phyloP scores from a whole-genome alignment of 495 filamentous ascomycete genomes.

The Penicillium pancosmium region DNA sequence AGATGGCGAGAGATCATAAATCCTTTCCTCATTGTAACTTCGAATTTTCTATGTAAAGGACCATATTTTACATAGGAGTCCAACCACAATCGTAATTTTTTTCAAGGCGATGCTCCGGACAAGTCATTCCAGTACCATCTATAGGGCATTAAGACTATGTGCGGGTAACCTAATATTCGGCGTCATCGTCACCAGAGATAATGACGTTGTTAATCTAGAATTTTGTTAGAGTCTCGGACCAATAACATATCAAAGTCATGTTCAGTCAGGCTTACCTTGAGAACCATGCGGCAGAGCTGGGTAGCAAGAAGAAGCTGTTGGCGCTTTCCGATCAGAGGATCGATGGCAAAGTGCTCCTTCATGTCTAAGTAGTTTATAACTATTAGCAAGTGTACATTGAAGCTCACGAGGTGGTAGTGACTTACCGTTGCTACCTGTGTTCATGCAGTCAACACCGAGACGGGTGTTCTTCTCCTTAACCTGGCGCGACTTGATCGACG shows the following conservation, averaged over 20 bases:
- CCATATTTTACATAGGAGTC: constrained; percentile 36
- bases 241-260: background rate
- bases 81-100: constrained; percentile 31
- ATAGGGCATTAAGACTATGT: constrained; percentile 28
- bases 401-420: background rate
- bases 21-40: constrained; percentile 35
- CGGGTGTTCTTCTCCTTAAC: constrained; percentile 84
- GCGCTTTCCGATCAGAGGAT: constrained; percentile 95
- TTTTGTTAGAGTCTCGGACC: constrained; percentile 21
- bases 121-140: constrained; percentile 15
- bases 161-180: constrained; percentile 73
- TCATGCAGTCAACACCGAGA: constrained; percentile 97
- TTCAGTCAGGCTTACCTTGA: constrained; percentile 70
- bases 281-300: constrained; percentile 97
- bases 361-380: constrained; percentile 60
- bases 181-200: constrained; percentile 85
- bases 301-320: constrained; percentile 95
- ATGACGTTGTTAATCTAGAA: constrained; percentile 87
- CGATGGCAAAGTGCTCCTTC: constrained; percentile 96
- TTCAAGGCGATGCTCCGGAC: constrained; percentile 15
- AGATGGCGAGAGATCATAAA: constrained; percentile 26
- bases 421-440: constrained; percentile 82
- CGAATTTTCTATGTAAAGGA: constrained; percentile 34
- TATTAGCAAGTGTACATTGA: background rate
- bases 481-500: constrained; percentile 92